Evolutionary conservation across 2,329 filamentous ascomycete species (phyloP), one percentile per base, ranked within the genome.

Genomic region (Colletotrichum endophyticum): DNA sequence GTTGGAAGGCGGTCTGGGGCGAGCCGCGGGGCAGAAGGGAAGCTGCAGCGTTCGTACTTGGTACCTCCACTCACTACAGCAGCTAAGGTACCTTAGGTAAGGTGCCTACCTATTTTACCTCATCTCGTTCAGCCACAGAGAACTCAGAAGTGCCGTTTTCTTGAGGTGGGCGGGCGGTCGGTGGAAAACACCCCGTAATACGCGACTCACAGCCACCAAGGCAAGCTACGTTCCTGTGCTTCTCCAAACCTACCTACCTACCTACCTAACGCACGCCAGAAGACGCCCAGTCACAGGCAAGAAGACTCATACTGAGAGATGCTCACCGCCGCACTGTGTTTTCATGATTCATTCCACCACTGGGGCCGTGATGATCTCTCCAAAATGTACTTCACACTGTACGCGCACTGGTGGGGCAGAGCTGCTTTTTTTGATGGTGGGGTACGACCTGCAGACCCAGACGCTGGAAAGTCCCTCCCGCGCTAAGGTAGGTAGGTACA

Each of bases 381-480:
- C 44, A 22, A 25, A 8, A 12, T 6, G 44, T 13, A 53, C 11
- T 22, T 13, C n/a, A 64, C 62, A 44, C 62, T 36, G 32, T 64
- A 25, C 62, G 62, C 62, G 67, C n/a, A 36, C 16, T 30, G 36
- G 59, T 39, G 68, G 72, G 68, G 68, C 67, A 32, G 25, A 49
- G 59, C 68, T 75, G 72, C 22, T 61, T 75, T 75, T 75, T 75
- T 75, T 19, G 72, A 66, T 76, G 75, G 75, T 77, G 75, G 75
- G 75, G 75, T 75, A 77, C 75, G 75, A 77, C 72, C 72, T 76
- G 49, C 72, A 75, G 22, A 34, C 8, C 72, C n/a, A n/a, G 44
- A 22, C 44, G n/a, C 44, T 53, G 44, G 44, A 53, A 11, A 22
- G 49, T 75, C 61, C 72, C 68, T 72, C 44, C 72, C 44, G 61